A percentile compares a stretch with the other conserved stretches of the same genome.
Evolutionary conservation across 208 protist genomes (phyloP).

Genomic region (Phytomonas francai): DNA sequence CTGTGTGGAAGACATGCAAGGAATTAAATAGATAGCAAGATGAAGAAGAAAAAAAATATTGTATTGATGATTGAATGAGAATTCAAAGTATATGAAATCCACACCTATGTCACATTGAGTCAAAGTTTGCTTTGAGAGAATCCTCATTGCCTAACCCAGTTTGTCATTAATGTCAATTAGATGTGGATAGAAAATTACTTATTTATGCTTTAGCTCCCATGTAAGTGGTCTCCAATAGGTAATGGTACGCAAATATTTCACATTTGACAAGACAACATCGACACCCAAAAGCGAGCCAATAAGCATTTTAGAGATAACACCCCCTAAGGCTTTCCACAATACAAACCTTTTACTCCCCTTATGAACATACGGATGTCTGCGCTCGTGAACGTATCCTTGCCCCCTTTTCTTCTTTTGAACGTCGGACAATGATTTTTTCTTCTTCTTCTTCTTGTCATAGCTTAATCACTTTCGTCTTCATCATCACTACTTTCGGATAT

Average conservation of each 20-base stretch:
- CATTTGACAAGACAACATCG: background rate
- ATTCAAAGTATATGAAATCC: slow-evolving; percentile 5
- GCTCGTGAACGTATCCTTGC: background rate
- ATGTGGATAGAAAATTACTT: background rate
- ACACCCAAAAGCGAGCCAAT: background rate
- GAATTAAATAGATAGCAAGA: slow-evolving; percentile 7
- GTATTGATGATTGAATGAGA: slow-evolving; percentile 4
- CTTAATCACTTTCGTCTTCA: background rate
- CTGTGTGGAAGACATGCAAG: background rate
- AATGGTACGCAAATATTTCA: background rate
- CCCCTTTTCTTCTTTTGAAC: background rate
- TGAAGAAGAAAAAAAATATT: background rate
- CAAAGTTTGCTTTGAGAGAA: background rate
- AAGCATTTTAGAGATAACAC: background rate
- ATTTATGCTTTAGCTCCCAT: background rate
- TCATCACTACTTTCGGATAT: background rate
- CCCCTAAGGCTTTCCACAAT: background rate
- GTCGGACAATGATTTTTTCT: background rate
- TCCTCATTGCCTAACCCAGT: background rate
- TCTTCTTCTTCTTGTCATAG: background rate
- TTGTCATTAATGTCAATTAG: slow-evolving; percentile 1
- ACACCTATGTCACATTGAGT: background rate
- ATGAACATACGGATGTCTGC: background rate
- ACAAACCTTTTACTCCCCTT: background rate
- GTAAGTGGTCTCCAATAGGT: background rate